Evolutionary conservation across 768 basidiomycete species (phyloP).

Genomic region (Sporobolomyces pararoseus): DNA sequence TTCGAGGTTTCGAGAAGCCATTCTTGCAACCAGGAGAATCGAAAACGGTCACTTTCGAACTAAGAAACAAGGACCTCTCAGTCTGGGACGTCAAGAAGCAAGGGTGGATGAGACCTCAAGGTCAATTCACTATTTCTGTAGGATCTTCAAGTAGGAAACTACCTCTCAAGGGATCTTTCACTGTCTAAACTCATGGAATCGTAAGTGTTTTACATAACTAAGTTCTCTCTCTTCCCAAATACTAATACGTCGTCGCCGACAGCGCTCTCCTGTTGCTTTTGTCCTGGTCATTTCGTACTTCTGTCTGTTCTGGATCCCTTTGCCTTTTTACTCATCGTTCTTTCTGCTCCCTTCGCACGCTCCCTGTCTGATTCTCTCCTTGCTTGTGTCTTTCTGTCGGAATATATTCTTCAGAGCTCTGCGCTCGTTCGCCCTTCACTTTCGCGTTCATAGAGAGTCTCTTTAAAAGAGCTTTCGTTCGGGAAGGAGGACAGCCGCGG

Average conservation of each 20-base stretch:
- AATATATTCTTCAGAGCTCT: too few relatives aligned
- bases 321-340: background rate
- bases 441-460: too few relatives aligned
- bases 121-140: conserved; percentile 37
- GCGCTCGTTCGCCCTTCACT: too few relatives aligned
- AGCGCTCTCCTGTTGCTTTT: too few relatives aligned
- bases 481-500: too few relatives aligned
- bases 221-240: too few relatives aligned
- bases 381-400: too few relatives aligned
- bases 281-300: too few relatives aligned
- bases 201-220: too few relatives aligned
- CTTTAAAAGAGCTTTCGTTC: too few relatives aligned
- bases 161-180: conserved; percentile 11
- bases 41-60: conserved; percentile 47
- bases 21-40: conserved; percentile 37
- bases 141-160: conserved; percentile 38
- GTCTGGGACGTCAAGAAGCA: conserved; percentile 19
- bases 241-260: too few relatives aligned
- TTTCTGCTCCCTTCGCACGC: background rate
- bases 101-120: conserved; percentile 39
- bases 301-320: background rate
- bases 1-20: conserved; percentile 46
- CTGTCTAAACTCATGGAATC: background rate
- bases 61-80: conserved; percentile 44
- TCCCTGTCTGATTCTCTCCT: too few relatives aligned